Base-by-base conservation (phyloP, 2,329 filamentous ascomycete species). In the Fusarium redolens region DNA sequence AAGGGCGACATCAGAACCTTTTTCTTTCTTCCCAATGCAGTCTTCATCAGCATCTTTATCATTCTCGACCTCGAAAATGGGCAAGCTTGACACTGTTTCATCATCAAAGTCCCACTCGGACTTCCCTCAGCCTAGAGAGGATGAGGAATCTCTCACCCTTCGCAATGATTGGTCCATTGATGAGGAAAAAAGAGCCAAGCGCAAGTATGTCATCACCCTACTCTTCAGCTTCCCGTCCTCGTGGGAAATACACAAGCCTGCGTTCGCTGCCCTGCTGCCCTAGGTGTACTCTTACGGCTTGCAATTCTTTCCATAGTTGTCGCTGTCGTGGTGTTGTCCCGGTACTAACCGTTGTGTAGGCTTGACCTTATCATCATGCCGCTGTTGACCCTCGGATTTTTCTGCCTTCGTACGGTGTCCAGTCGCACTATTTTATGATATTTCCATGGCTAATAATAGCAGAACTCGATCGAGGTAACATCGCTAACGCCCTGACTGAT, bases 401-500 rank as follows among this genome's bases (percentile, higher is more conserved):
- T 85, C 65, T 84, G 80, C 59, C 77, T 85, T 11, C 83, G 82
- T 83, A 72, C 5, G 25, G 25, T 25, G 25, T 25, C 25, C 25
- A 25, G 25, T 25, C 25, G 25, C 25, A 25, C 25, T 25, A 25
- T 25, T 25, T 25, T 25, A 25, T 25, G 25, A 25, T 25, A 25
- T 25, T 25, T 25, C 25, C 25, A 25, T 25, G 25, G 25, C 59
- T 71, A 62, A 67, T 33, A 8, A 15, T 11, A 4, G 14, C 66
- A 82, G 80, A 84, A 59, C 79, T 84, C 38, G 82, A 84, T 58
- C 78, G 82, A 28, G 80, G 81, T 40, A 84, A 84, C 67, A 82
- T 88, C 81, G 77, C 82, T 62, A 86, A 85, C 44, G 86, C 86
- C 30, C 76, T 88, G 48, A 87, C 86, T 11, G 79, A 80, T 4